Conservation (phyloP, 805 yeast genomes). For the Yamadazyma laniorum region DNA sequence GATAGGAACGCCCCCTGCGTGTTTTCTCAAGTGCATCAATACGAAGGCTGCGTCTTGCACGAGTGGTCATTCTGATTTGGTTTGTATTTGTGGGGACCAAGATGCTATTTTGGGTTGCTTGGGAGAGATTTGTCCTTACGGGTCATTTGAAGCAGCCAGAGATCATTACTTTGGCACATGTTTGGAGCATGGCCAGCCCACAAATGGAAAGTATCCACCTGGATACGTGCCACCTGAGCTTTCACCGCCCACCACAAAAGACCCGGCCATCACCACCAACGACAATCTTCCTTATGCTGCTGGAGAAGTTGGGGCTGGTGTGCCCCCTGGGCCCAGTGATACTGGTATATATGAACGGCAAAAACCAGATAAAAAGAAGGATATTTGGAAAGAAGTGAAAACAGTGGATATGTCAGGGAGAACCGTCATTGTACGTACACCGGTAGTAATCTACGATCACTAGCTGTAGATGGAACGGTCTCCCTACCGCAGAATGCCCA, state of each 20-base stretch:
- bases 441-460: no score
- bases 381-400: constrained; percentile 26
- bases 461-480: no score
- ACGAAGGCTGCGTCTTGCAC: constrained; percentile 36
- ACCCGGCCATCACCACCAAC: no score
- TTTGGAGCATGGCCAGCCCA: constrained; percentile 30
- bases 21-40: constrained; percentile 44
- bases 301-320: no score
- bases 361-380: no score
- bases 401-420: constrained; percentile 18
- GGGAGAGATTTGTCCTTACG: constrained; percentile 45
- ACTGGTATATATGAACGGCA: no score
- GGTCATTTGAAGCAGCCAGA: constrained; percentile 41
- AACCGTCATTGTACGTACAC: constrained; percentile 19
- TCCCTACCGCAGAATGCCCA: no score
- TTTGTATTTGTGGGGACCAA: constrained; percentile 39
- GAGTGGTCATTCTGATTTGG: constrained; percentile 30
- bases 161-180: constrained; percentile 53
- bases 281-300: no score
- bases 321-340: no score
- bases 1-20: constrained; percentile 51
- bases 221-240: constrained; percentile 2
- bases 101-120: constrained; percentile 44
- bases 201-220: constrained; percentile 13
- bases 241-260: background rate